phyloP scores from a whole-genome alignment of 257 asterid genomes.

The Salvia hispanica region DNA sequence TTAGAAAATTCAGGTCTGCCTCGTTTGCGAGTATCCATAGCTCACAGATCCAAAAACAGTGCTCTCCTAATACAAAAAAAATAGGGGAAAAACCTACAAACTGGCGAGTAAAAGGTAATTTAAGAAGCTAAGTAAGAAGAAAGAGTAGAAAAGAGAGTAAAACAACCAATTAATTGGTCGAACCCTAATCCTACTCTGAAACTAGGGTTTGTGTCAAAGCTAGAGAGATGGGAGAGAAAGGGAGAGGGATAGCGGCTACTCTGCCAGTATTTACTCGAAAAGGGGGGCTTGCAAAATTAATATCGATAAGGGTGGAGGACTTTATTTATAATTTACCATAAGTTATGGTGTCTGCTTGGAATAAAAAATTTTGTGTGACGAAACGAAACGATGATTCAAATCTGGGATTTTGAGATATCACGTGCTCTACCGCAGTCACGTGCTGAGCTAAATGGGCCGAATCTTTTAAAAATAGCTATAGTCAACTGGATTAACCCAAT shows the following conservation, averaged over 20 bases:
- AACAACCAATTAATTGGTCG: constrained; percentile 15
- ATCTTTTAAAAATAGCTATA: background rate
- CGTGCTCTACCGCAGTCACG: constrained; percentile 35
- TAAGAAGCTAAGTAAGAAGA: background rate
- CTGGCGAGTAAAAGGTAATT: constrained; percentile 3
- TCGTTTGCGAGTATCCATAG: constrained; percentile 60
- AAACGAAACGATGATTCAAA: background rate
- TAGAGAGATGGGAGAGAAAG: background rate
- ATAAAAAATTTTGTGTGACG: background rate
- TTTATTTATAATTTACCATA: background rate
- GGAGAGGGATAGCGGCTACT: background rate
- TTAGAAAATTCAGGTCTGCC: constrained; percentile 45
- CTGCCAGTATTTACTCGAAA: background rate
- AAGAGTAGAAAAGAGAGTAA: constrained; percentile 14
- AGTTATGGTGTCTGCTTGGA: background rate
- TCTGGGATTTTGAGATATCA: constrained; percentile 21
- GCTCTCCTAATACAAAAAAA: background rate
- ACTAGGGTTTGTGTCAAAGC: constrained; percentile 40
- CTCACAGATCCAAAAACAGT: constrained; percentile 33
- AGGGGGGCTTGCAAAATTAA: background rate
- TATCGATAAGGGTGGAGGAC: constrained; percentile 17
- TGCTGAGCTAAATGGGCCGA: constrained; percentile 22
- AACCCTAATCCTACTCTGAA: constrained; percentile 31
- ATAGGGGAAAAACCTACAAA: background rate
- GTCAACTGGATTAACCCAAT: background rate